These are phyloP conservation scores for Penicillium janthinellum DNA, from an alignment of 2,329 filamentous ascomycete species.

Conservation along the genomic window DNA sequence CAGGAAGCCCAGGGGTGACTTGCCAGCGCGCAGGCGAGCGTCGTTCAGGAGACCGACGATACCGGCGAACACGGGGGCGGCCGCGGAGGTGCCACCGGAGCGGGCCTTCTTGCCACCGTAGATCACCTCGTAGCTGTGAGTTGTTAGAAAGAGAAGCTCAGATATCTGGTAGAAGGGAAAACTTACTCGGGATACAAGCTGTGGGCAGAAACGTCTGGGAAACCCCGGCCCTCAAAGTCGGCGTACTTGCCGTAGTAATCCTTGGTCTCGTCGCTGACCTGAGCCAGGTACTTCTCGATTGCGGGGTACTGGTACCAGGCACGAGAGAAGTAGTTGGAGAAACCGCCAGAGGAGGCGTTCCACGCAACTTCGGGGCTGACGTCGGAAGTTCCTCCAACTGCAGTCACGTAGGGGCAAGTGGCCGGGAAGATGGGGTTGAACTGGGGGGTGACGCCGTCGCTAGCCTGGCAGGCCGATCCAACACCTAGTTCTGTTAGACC, in stretches of 20 bases:
- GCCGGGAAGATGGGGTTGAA: constrained; percentile 67
- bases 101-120: constrained; percentile 9
- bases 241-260: constrained; percentile 48
- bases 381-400: constrained; percentile 62
- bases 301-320: constrained; percentile 52
- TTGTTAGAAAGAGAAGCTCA: constrained; percentile 27
- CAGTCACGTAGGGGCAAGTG: constrained; percentile 68
- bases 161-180: constrained; percentile 35
- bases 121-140: constrained; percentile 18
- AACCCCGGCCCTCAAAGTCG: constrained; percentile 54
- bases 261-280: constrained; percentile 42
- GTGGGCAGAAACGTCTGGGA: constrained; percentile 62
- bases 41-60: constrained; percentile 64
- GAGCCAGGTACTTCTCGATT: constrained; percentile 49
- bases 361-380: constrained; percentile 52
- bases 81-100: constrained; percentile 37
- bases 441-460: constrained; percentile 59
- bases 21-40: constrained; percentile 54
- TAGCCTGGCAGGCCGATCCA: constrained; percentile 58
- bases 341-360: constrained; percentile 51
- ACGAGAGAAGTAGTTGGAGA: constrained; percentile 54
- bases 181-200: constrained; percentile 51
- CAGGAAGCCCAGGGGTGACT: constrained; percentile 55
- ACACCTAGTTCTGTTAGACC: constrained; percentile 46
- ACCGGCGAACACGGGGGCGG: constrained; percentile 59